Base-by-base conservation (phyloP, 768 basidiomycete genomes). In the Kwoniella pini region DNA sequence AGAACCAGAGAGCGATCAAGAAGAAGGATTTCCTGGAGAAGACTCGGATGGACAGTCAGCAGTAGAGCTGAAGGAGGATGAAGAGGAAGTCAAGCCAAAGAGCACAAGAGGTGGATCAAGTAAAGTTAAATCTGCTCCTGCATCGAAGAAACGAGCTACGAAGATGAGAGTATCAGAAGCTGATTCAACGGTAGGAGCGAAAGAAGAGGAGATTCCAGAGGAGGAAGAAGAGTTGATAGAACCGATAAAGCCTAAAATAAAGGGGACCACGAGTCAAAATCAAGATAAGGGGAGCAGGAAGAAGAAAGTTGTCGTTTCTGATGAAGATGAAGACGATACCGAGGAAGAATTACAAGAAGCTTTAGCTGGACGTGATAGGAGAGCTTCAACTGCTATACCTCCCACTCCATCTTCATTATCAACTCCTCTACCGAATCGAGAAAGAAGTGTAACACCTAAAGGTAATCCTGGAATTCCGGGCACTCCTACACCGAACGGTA, bases 301-400 rank as follows among this genome's bases (percentile, higher is more conserved):
- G 33, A 61, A 57, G 55, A 64, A 55, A 53, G 33, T 33, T n/a
- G 39, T 65, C 12, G 44, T 61, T 0, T 21, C 52, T 6, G 45
- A 60, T 17, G 64, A 57, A 19, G 57, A 54, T 42, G 59, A 65
- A 22, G 55, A 62, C 21, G 60, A 63, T 54, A 52, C 59, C 4
- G 62, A 63, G 21, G 62, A 63, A 48, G 62, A 63, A 43, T 26
- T 55, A 57, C 53, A 63, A 33, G 54, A 63, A 39, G 54, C 54
- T 38, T 42, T 61, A 33, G 54, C 44, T 6, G 62, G 60, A 49
- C 21, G 58, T 28, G 51, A 52, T 28, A 38, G 57, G 27, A 43
- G 57, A 51, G 50, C 57, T n/a, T 59, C 57, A 7, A 59, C 22
- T 12, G 40, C 57, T 27, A 50, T 50, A 31, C 48, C 48, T 17